Evolutionary conservation across 192 early-diverging fungal genomes (phyloP).

Genomic region (Fimicolochytrium jonesii): DNA sequence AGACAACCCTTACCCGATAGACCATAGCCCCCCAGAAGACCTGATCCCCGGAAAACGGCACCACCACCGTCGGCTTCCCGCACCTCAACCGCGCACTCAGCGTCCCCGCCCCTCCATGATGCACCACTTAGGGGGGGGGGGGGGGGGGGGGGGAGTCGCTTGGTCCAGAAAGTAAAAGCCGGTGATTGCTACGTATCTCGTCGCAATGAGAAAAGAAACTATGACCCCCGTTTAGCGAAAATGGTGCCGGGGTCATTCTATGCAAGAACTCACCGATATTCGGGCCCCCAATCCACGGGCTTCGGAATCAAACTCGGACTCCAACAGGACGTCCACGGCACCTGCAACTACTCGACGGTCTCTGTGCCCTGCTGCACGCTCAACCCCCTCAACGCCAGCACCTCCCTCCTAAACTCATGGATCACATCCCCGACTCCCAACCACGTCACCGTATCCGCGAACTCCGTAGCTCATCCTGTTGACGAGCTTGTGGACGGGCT

Average conservation of each 20-base stretch:
- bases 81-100: slow-evolving; percentile 66
- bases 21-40: slow-evolving; percentile 57
- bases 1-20: background rate
- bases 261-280: slow-evolving; percentile 23
- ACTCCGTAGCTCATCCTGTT: slow-evolving; percentile 19
- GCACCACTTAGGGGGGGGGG: no score
- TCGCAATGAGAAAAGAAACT: no score
- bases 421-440: slow-evolving; percentile 24
- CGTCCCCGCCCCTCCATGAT: slow-evolving; percentile 79
- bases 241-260: no score
- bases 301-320: slow-evolving; percentile 23
- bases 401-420: slow-evolving; percentile 16
- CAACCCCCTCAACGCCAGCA: background rate
- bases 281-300: slow-evolving; percentile 26
- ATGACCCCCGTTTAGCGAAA: no score
- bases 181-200: background rate
- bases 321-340: slow-evolving; percentile 28
- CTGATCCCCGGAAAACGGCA: slow-evolving; percentile 59
- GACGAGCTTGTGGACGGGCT: background rate
- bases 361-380: slow-evolving; percentile 5
- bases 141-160: no score
- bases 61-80: slow-evolving; percentile 69
- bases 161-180: slow-evolving; percentile 12
- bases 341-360: slow-evolving; percentile 5
- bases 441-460: slow-evolving; percentile 19